Conservation (phyloP, 2,329 filamentous ascomycete genomes). For the Monosporascus sp. region DNA sequence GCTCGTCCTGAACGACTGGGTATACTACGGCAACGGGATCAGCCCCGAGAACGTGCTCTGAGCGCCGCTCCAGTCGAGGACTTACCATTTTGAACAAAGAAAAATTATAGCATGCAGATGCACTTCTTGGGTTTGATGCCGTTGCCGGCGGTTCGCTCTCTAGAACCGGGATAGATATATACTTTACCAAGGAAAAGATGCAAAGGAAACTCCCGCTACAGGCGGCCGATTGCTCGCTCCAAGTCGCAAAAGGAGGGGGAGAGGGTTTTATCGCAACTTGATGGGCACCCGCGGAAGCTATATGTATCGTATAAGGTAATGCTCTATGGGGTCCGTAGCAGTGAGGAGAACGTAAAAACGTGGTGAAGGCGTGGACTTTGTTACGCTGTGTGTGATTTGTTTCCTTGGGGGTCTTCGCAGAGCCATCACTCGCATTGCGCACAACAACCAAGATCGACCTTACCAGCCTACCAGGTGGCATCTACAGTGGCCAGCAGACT, state of each 20-base stretch:
- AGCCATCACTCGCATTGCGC: not conserved
- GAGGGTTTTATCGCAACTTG: slow-evolving; percentile 17
- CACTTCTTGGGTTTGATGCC: slow-evolving; percentile 21
- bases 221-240: slow-evolving; percentile 19
- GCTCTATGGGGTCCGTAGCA: slow-evolving; percentile 13
- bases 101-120: slow-evolving; percentile 13
- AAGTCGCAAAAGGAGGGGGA: slow-evolving; percentile 28
- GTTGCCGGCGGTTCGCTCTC: slow-evolving; percentile 25
- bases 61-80: not conserved
- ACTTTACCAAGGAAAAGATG: slow-evolving; percentile 16
- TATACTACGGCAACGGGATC: slow-evolving; percentile 19
- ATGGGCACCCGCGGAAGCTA: slow-evolving; percentile 24
- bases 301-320: slow-evolving; percentile 22
- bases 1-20: slow-evolving; percentile 19
- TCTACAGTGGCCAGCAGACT: slow-evolving; percentile 3
- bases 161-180: slow-evolving; percentile 25
- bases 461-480: slow-evolving; percentile 2
- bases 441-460: not conserved
- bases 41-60: slow-evolving; percentile 5
- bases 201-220: slow-evolving; percentile 20
- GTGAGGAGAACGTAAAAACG: slow-evolving; percentile 20
- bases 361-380: slow-evolving; percentile 22
- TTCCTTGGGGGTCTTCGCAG: slow-evolving; percentile 12
- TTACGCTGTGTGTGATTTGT: slow-evolving; percentile 27
- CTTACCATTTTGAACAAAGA: slow-evolving; percentile 19